Evolutionary conservation across 208 protist species (phyloP).

Genomic region (Porcisia hertigi): DNA sequence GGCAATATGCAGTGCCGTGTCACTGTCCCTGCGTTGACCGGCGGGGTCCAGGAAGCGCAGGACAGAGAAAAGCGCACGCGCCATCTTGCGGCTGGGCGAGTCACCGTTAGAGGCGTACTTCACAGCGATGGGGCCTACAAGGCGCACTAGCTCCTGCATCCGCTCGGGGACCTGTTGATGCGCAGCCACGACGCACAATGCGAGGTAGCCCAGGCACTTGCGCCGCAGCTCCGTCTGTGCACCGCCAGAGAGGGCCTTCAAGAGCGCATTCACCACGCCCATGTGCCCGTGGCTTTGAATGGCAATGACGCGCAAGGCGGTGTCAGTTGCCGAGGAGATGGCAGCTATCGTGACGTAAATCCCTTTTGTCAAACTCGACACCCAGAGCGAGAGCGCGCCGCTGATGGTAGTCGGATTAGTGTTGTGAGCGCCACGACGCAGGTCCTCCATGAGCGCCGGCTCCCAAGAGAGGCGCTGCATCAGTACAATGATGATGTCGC

Average conservation of each 20-base stretch:
- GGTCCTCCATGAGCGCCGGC: slow-evolving; percentile 37
- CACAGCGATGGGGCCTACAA: slow-evolving; percentile 25
- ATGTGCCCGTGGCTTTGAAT: slow-evolving; percentile 57
- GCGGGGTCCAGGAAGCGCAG: slow-evolving; percentile 35
- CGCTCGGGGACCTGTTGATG: slow-evolving; percentile 12
- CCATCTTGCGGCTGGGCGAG: slow-evolving; percentile 77
- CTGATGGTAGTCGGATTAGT: slow-evolving; percentile 22
- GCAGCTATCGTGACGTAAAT: slow-evolving; percentile 84
- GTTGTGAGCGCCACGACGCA: slow-evolving; percentile 23
- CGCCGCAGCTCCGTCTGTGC: slow-evolving; percentile 83
- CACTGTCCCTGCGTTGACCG: slow-evolving; percentile 8
- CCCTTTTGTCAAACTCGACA: slow-evolving; percentile 50
- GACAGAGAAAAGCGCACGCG: slow-evolving; percentile 70
- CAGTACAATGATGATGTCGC: slow-evolving; percentile 48
- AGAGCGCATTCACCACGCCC: slow-evolving; percentile 40
- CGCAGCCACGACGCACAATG: slow-evolving; percentile 54
- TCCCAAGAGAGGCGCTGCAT: slow-evolving; percentile 40
- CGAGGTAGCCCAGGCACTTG: slow-evolving; percentile 79
- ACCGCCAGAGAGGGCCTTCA: slow-evolving; percentile 46
- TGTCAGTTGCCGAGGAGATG: slow-evolving; percentile 73
- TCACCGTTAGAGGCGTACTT: slow-evolving; percentile 75
- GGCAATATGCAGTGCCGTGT: slow-evolving; percentile 18
- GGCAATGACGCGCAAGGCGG: slow-evolving; percentile 57
- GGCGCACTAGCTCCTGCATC: slow-evolving; percentile 12
- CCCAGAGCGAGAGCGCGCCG: slow-evolving; percentile 48